Evolutionary conservation across 2,329 filamentous ascomycete species (phyloP).

Genomic region (Fusarium aywerte): DNA sequence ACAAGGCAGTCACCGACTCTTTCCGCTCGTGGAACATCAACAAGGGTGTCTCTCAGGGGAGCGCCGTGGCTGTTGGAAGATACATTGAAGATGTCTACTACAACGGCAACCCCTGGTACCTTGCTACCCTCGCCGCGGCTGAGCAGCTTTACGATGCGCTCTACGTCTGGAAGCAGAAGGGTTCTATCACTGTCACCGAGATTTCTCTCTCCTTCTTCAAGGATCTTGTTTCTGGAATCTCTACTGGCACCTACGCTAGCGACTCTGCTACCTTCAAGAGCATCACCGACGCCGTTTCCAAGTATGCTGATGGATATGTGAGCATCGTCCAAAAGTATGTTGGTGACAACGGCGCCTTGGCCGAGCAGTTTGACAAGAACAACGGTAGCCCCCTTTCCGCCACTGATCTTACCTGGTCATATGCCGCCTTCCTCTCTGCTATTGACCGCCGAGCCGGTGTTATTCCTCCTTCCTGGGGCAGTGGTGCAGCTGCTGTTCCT

Average conservation of each 20-base stretch:
- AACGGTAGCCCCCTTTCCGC: slow-evolving; percentile 69
- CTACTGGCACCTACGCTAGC: slow-evolving; percentile 70
- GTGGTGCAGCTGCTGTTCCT: slow-evolving; percentile 59
- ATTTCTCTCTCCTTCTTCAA: slow-evolving; percentile 78
- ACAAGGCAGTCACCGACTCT: slow-evolving; percentile 79
- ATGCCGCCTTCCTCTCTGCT: slow-evolving; percentile 75
- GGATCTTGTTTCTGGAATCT: slow-evolving; percentile 67
- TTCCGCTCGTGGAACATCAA: slow-evolving; percentile 82
- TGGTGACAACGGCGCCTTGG: slow-evolving; percentile 68
- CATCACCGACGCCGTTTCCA: slow-evolving; percentile 66
- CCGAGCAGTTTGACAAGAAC: slow-evolving; percentile 72
- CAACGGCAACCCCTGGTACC: slow-evolving; percentile 84
- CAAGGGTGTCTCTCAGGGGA: slow-evolving; percentile 67
- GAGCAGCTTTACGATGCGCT: slow-evolving; percentile 83
- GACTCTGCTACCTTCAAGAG: slow-evolving; percentile 60
- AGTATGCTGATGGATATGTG: slow-evolving; percentile 71
- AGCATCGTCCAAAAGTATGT: slow-evolving; percentile 71
- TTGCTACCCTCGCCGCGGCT: slow-evolving; percentile 79
- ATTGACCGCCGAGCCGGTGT: slow-evolving; percentile 65
- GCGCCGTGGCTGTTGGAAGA: slow-evolving; percentile 71
- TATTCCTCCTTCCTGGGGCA: slow-evolving; percentile 68
- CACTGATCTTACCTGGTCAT: slow-evolving; percentile 77
- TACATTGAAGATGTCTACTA: slow-evolving; percentile 81
- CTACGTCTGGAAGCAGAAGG: slow-evolving; percentile 73
- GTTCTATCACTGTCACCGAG: slow-evolving; percentile 71